Base-by-base conservation (phyloP, 208 protist species). In the Cochliopodium minus region DNA sequence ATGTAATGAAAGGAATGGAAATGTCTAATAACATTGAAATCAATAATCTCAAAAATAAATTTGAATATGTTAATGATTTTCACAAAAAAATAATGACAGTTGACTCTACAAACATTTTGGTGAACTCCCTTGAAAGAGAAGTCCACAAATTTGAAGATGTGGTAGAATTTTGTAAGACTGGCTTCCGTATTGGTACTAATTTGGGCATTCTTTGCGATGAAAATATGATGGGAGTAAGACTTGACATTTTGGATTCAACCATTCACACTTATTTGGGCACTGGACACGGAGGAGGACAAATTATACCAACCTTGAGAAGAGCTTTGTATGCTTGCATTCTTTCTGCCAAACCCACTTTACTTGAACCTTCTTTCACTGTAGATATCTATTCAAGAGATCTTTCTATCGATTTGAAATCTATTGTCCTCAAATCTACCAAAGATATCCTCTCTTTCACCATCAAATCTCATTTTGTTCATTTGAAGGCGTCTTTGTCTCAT, bases 241-340 rank as follows among this genome's bases (percentile, higher is more conserved):
- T 96, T 73, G 84, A 96, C 76, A 51, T 99, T 42, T 53, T 80
- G 39, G 94, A 98, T 71, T 90, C 94, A 47, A 88, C 80, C 22
- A 84, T 99, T 45, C 93, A 98, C 78, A 77, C 90, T 47, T n/a
- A n/a, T n/a, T 94, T 98, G 81, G 81, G 92, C 57, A 93, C 96
- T 57, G 94, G 98, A 74, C 82, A 92, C 74, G 91, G 92, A 77
- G 89, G 83, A 40, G 86, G 85, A 49, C 94, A 99, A 80, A 90
- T 97, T 66, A 95, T 96, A 32, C 92, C 90, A 33, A 81, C 88
- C 11, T 82, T 91, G 42, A 78, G 91, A 63, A 81, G 86, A 68
- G 82, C 81, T 55, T 76, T 92, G 59, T 94, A 94, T 74, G 92
- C 86, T 49, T 79, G 72, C 66, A 73, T 82, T 70, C 76, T 97